Conservation (phyloP, 495 filamentous ascomycete genomes). For the Aspergillus cavernicola region DNA sequence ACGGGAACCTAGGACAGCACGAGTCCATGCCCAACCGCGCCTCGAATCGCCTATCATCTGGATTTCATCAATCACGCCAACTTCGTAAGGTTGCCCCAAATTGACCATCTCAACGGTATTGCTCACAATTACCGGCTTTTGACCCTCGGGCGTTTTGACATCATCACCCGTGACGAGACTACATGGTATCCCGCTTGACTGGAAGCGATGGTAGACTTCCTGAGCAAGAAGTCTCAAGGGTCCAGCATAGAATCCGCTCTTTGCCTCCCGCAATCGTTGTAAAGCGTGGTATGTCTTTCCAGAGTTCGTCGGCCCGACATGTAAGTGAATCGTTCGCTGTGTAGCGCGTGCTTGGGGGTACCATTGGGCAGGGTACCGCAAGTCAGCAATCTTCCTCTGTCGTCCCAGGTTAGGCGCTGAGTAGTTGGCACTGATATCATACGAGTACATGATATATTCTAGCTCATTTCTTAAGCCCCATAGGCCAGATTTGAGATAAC, state of each 20-base stretch:
- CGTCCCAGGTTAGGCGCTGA: constrained; percentile 47
- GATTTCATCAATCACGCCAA: constrained; percentile 96
- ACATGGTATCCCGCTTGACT: constrained; percentile 67
- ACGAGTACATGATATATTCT: constrained; percentile 55
- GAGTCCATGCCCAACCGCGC: constrained; percentile 96
- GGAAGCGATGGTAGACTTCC: constrained; percentile 83
- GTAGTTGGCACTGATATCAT: constrained; percentile 39
- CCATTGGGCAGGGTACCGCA: constrained; percentile 87
- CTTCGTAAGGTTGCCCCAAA: constrained; percentile 65
- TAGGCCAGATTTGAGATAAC: constrained; percentile 48
- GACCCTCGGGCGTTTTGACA: constrained; percentile 52
- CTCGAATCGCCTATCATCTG: constrained; percentile 85
- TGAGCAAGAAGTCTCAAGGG: constrained; percentile 88
- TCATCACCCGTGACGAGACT: constrained; percentile 92
- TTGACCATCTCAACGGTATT: constrained; percentile 98
- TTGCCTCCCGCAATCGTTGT: constrained; percentile 72
- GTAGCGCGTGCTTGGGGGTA: constrained; percentile 75
- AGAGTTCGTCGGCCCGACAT: constrained; percentile 97
- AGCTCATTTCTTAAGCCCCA: constrained; percentile 53
- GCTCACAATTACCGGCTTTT: constrained; percentile 56
- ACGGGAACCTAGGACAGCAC: constrained; percentile 80
- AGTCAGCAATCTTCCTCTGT: constrained; percentile 67
- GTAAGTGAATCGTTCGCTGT: constrained; percentile 81
- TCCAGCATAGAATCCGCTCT: constrained; percentile 83
- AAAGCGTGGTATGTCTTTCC: constrained; percentile 97